Evolutionary conservation across 352 stramenopile species (phyloP).

Genomic region (Phytophthora aleatoria): DNA sequence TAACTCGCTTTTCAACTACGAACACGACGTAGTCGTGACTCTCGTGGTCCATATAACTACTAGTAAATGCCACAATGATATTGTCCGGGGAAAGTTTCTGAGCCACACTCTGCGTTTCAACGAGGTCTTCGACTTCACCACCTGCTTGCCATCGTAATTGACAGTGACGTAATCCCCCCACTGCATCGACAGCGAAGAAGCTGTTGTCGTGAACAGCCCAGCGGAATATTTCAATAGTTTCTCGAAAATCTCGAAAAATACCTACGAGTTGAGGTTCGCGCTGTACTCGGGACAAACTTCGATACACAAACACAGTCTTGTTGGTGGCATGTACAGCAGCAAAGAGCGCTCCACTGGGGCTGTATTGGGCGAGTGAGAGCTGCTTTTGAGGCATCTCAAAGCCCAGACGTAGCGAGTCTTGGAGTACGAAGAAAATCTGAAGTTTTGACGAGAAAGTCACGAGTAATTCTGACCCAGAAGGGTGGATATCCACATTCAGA

Average conservation of each 20-base stretch:
- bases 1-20: slow-evolving; percentile 37
- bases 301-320: slow-evolving; percentile 60
- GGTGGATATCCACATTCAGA: slow-evolving; percentile 62
- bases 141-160: slow-evolving; percentile 34
- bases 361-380: slow-evolving; percentile 66
- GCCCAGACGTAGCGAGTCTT: slow-evolving; percentile 60
- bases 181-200: slow-evolving; percentile 47
- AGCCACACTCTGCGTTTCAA: slow-evolving; percentile 31
- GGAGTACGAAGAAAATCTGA: slow-evolving; percentile 64
- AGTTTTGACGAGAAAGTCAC: slow-evolving; percentile 60
- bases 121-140: slow-evolving; percentile 53
- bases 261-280: slow-evolving; percentile 59
- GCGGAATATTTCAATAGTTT: slow-evolving; percentile 39
- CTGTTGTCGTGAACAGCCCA: slow-evolving; percentile 59
- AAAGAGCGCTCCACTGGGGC: slow-evolving; percentile 57
- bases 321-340: slow-evolving; percentile 43
- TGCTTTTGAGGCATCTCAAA: slow-evolving; percentile 75
- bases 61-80: slow-evolving; percentile 31
- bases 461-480: slow-evolving; percentile 54
- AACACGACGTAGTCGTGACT: slow-evolving; percentile 68
- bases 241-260: slow-evolving; percentile 49
- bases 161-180: slow-evolving; percentile 47
- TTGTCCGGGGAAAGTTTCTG: slow-evolving; percentile 32
- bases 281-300: slow-evolving; percentile 41
- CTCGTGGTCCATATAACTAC: slow-evolving; percentile 40